These are phyloP conservation scores for Datura wrightii DNA, from an alignment of 257 asterid genomes.

Conservation along the genomic window DNA sequence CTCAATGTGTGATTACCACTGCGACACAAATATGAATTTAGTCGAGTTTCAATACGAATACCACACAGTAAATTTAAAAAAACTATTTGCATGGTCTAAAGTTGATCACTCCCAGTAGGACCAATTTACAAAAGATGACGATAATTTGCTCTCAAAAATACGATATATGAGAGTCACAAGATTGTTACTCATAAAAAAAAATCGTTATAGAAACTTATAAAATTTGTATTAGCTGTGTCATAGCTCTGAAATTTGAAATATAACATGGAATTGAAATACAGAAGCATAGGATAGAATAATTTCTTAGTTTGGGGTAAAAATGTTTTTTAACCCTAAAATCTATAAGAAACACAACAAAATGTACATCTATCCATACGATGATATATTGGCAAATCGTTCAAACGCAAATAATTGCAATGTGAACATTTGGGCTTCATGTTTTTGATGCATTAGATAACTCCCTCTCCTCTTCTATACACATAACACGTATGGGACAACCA, in stretches of 20 bases:
- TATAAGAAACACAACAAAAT: not conserved
- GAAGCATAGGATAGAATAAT: not conserved
- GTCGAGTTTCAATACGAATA: too few relatives aligned
- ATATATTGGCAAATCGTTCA: not conserved
- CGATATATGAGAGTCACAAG: too few relatives aligned
- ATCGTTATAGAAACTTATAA: too few relatives aligned
- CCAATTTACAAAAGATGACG: too few relatives aligned
- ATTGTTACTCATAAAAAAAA: too few relatives aligned
- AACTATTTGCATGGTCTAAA: too few relatives aligned
- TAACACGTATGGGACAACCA: slow-evolving; percentile 35
- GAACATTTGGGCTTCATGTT: not conserved
- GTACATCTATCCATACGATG: not conserved
- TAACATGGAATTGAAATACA: not conserved
- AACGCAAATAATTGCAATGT: not conserved
- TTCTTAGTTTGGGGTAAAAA: not conserved
- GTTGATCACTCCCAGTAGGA: too few relatives aligned
- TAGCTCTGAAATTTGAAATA: too few relatives aligned
- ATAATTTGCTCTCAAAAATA: too few relatives aligned
- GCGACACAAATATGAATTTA: too few relatives aligned
- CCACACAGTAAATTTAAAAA: too few relatives aligned
- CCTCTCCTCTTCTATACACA: slow-evolving; percentile 15
- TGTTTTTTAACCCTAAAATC: not conserved
- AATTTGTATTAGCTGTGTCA: not conserved
- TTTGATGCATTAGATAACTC: not conserved
- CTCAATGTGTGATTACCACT: too few relatives aligned